These are phyloP conservation scores for Quercus bicolor DNA, from an alignment of 306 rosid species.

Conservation along the genomic window DNA sequence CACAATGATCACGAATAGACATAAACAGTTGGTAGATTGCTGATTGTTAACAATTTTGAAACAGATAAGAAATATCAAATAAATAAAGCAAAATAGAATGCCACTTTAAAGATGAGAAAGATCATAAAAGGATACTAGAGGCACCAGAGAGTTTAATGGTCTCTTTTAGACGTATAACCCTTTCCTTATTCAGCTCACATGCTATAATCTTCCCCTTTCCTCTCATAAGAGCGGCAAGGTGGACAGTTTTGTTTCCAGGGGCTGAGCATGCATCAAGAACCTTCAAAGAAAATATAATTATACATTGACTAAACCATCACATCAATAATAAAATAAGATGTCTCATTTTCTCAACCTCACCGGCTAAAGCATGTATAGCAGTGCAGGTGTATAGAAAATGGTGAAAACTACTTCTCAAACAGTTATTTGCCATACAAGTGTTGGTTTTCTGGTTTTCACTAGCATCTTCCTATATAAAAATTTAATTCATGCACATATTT, in stretches of 20 bases:
- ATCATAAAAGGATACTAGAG: slow-evolving; percentile 57
- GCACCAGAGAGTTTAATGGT: slow-evolving; percentile 84
- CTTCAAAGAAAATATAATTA: slow-evolving; percentile 46
- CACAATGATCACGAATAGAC: slow-evolving; percentile 1
- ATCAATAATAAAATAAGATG: not conserved
- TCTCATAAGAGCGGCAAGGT: slow-evolving; percentile 85
- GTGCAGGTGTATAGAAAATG: not conserved
- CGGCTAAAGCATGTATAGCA: not conserved
- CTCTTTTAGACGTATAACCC: slow-evolving; percentile 64
- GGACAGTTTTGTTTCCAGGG: slow-evolving; percentile 96
- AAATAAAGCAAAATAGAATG: not conserved
- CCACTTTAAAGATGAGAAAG: not conserved
- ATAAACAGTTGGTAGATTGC: not conserved
- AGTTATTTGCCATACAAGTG: not conserved
- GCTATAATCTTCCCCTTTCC: slow-evolving; percentile 73
- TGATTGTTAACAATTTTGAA: not conserved
- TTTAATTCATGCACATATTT: not conserved
- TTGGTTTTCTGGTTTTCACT: not conserved
- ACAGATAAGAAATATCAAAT: not conserved
- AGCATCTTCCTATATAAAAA: not conserved
- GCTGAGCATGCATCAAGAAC: slow-evolving; percentile 95
- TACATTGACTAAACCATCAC: slow-evolving; percentile 6
- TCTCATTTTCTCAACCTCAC: not conserved
- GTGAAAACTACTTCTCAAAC: not conserved
- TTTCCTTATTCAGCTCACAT: slow-evolving; percentile 67